Evolutionary conservation across 2,329 filamentous ascomycete genomes (phyloP), one percentile per base, ranked within the genome.

Genomic region (Zymoseptoria tritici): DNA sequence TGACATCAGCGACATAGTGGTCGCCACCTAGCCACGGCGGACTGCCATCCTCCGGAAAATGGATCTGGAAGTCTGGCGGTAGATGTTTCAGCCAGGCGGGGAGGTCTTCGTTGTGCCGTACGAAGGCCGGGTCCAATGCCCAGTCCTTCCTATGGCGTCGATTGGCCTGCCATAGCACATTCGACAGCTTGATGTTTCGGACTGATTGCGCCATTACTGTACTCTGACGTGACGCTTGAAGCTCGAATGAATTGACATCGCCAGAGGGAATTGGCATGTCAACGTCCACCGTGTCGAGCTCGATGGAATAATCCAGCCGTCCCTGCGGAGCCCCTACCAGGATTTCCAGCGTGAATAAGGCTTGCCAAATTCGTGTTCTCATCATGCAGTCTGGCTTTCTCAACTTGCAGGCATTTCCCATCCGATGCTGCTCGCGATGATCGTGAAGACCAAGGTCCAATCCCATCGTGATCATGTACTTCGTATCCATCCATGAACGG

Each of bases 311-410:
- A 73, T 96, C 91, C 54, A 62, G 66, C 68, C 67, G 78, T 91
- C 92, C 93, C 85, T 97, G 92, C 2, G 93, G 90, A 20, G 89
- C 91, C 58, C 93, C 93, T 67, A 97, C 87, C 89, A 97, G 96
- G 50, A 92, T 82, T 75, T 97, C 93, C 63, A 91, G 87, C 21
- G 90, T 80, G 71, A 96, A 89, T 9, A 96, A 83, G 1, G 86
- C 87, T 73, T 97, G 92, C 93, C 93, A 97, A 31, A 97, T 84
- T 53, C 93, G 83, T 16, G 86, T 95, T 70, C 91, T 92, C 24
- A 91, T 84, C 60, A 90, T 80, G 71, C 93, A 97, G 55, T 97
- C 93, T 6, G 85, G 79, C 0, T 83, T 78, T 59, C 80, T 82
- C 19, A 85, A 85, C 4, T 83, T 85, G 71, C 94, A 97, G 57